Percentiles rank a stretch among this genome's conserved stretches.
These are phyloP conservation scores for Drechslerella stenobrocha DNA, from an alignment of 2,329 filamentous ascomycete species.

Conservation along the genomic window DNA sequence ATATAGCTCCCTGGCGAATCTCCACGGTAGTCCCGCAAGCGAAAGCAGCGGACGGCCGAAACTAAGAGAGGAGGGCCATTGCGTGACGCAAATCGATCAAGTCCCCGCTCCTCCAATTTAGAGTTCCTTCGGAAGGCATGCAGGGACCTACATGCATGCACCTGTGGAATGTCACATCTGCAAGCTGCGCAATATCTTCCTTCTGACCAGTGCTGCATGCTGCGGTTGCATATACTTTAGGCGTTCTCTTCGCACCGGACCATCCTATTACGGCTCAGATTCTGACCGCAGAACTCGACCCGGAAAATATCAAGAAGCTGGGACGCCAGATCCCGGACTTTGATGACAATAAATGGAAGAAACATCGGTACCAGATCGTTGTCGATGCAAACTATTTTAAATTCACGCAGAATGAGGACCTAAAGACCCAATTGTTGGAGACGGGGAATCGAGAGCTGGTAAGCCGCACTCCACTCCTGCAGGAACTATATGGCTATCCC, in stretches of 20 bases:
- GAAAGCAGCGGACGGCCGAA: background rate
- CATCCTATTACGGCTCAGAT: constrained; percentile 58
- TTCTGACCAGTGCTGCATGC: constrained; percentile 11
- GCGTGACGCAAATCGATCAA: background rate
- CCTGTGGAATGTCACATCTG: background rate
- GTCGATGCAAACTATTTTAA: constrained; percentile 54
- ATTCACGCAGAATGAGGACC: constrained; percentile 55
- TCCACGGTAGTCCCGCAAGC: too few relatives aligned
- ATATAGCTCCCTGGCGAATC: background rate
- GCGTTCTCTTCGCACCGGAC: constrained; percentile 43
- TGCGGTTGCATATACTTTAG: constrained; percentile 13
- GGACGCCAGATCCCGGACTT: constrained; percentile 64
- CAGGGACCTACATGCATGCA: constrained; percentile 9
- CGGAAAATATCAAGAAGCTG: constrained; percentile 60
- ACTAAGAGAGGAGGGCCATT: background rate
- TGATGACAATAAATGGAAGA: constrained; percentile 60
- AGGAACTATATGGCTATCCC: background rate
- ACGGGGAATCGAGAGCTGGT: constrained; percentile 65
- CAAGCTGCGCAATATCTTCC: constrained; percentile 13
- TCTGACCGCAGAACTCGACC: constrained; percentile 54
- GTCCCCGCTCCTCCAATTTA: constrained; percentile 49
- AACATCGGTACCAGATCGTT: constrained; percentile 62
- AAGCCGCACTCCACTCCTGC: constrained; percentile 3
- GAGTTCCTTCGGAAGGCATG: constrained; percentile 47
- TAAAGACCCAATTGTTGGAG: constrained; percentile 61